Base-by-base conservation (phyloP, 164 flowering plant genomes). In the Cinnamomum micranthum region DNA sequence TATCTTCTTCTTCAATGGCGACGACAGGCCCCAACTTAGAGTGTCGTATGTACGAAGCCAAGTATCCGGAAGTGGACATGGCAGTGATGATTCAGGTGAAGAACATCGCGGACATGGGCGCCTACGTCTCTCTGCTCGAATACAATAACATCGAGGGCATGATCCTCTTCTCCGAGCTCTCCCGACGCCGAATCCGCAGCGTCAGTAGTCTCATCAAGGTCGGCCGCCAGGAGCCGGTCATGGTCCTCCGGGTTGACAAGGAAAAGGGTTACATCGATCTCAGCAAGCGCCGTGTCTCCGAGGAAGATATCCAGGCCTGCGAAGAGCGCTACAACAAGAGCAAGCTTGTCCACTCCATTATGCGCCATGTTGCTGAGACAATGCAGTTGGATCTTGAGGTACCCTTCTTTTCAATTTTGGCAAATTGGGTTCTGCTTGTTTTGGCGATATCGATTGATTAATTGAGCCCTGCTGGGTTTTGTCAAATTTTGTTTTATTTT, bases 141-240 rank as follows among this genome's bases (percentile, higher is more conserved):
- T 94, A 94, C 90, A 94, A 94, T 84, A 91, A 92, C 87, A 90
- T 92, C 70, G 98, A 94, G 84, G 98, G 97, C 1, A 92, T 94
- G 97, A 94, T 94, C 71, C 81, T 92, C 62, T 90, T 92, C 86
- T 91, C 97, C 13, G 98, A 94, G 88, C 90, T 94, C 52, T 94
- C 98, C 14, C 95, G 97, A 27, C 92, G 98, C 13, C 90, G 97
- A 6, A 94, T 94, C 76, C 92, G 97, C 6, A 90, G 95, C 63
- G 90, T 92, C 50, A 92, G 96, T 73, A 91, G 95, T 64, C 80
- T 90, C 50, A 92, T 94, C 83, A 90, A 86, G 82, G 97, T 94
- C 13, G 98, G 98, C 22, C 89, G 97, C 3, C 90, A 84, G 78
- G 97, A 92, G 84, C 98, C 98, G 20, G 97, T 90, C 24, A 92